Base-by-base conservation (phyloP, 371 early-diverging fungal species). In the Nematocida minor region DNA sequence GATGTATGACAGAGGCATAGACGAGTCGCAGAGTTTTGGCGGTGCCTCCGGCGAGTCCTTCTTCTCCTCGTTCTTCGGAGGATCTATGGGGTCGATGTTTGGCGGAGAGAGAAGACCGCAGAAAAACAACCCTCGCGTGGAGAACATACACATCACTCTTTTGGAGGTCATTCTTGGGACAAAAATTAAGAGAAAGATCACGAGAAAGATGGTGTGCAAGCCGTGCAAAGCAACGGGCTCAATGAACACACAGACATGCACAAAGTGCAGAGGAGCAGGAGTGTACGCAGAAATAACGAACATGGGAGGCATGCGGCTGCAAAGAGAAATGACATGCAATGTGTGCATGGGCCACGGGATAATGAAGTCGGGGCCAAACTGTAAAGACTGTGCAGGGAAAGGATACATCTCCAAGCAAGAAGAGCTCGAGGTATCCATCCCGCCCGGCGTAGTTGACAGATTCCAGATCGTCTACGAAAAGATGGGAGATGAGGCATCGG, bases 1-100 rank as follows among this genome's bases (percentile, higher is more conserved):
- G 11, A 88, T 90, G 46, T 95, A 94, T 84, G 95, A 96, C 85
- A 88, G 88, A 49, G 85, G 85, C 4, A 66, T 68, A 41, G 80
- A 71, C 11, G 69, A 74, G 16, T 62, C 46, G 44, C 60, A 57
- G 40, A 55, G 49, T 11, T 20, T 57, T n/a, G 55, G 40, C 0
- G 82, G 67, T 14, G 63, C 42, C 6, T n/a, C n/a, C 22, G 63
- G 44, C n/a, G 31, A 62, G 9, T 40, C 40, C 11, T 67, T 85
- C 14, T 84, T 80, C 48, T 82, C 82, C 60, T 70, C 84, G 40
- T 84, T 85, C 60, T 74, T 74, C 53, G 55, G 55, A 38, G 68
- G 68, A 47, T 63, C 20, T 46, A 71, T 41, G 67, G 78, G 16
- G 62, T 71, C 62, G 27, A 53, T 14, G 82, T 79, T 32, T 47